These are phyloP conservation scores for Emergomyces pasteurianus DNA, from an alignment of 2,329 filamentous ascomycete species.

Conservation along the genomic window DNA sequence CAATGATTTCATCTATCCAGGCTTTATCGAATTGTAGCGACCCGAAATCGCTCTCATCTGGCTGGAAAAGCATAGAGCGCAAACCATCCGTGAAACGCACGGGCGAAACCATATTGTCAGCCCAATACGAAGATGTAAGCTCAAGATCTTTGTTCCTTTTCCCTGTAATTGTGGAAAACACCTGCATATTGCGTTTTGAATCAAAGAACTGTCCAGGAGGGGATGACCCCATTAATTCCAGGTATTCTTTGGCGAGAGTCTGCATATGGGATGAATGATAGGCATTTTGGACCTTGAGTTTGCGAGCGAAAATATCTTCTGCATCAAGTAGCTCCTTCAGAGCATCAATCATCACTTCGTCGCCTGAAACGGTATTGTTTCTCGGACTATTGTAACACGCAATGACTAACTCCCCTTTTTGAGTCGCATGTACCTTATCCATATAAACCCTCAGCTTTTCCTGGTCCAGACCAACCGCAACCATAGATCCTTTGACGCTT, in stretches of 20 bases:
- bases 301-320: slow-evolving; percentile 15
- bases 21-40: neutral
- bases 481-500: slow-evolving; percentile 18
- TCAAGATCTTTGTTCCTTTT: slow-evolving; percentile 1
- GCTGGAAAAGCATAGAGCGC: slow-evolving; percentile 1
- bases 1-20: slow-evolving; percentile 3
- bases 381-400: slow-evolving; percentile 23
- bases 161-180: slow-evolving; percentile 11
- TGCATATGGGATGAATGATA: slow-evolving; percentile 28
- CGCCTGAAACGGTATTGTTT: slow-evolving; percentile 23
- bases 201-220: neutral
- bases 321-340: slow-evolving; percentile 11
- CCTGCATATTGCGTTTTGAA: neutral
- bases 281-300: slow-evolving; percentile 18
- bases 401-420: slow-evolving; percentile 9
- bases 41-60: neutral
- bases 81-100: slow-evolving; percentile 10
- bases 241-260: slow-evolving; percentile 15
- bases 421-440: neutral
- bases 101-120: slow-evolving; percentile 10
- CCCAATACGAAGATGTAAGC: slow-evolving; percentile 11
- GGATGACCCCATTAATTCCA: slow-evolving; percentile 8
- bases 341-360: slow-evolving; percentile 12
- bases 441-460: slow-evolving; percentile 6
- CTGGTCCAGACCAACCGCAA: slow-evolving; percentile 17